phyloP scores from a whole-genome alignment of 139 green algal species.

The Nannochloris sp. region DNA sequence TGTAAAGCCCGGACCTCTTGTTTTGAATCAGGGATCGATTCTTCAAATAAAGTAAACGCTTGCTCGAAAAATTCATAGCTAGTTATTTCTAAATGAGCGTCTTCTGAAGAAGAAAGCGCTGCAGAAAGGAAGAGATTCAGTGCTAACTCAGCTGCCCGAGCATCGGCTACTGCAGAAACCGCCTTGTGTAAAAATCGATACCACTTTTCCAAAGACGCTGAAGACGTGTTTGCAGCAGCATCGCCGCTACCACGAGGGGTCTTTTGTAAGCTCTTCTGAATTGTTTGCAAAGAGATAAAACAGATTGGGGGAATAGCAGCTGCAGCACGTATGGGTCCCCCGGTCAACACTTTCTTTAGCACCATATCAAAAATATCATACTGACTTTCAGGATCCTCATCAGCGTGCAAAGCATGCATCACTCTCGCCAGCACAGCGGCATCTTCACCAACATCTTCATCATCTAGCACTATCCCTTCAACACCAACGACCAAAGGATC shows the following conservation, averaged over 20 bases:
- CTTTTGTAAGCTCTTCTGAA: background rate
- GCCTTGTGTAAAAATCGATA: conserved; percentile 38
- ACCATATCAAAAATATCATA: conserved; percentile 60
- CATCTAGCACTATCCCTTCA: conserved; percentile 45
- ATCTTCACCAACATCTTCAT: conserved; percentile 83
- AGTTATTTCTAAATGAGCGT: conserved; percentile 69
- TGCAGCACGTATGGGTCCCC: background rate
- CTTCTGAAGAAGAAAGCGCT: conserved; percentile 52
- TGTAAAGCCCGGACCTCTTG: conserved; percentile 67
- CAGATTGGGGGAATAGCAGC: background rate
- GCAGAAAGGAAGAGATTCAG: conserved; percentile 68
- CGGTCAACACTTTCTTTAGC: conserved; percentile 35
- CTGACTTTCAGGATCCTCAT: conserved; percentile 48
- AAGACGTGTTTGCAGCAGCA: conserved; percentile 4
- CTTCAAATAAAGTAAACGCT: conserved; percentile 89
- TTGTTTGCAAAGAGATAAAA: background rate
- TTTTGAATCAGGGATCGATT: conserved; percentile 71
- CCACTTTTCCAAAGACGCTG: background rate
- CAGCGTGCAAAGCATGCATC: conserved; percentile 66
- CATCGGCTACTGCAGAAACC: conserved; percentile 20
- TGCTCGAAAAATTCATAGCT: conserved; percentile 92
- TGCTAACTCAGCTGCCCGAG: conserved; percentile 44
- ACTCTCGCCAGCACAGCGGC: conserved; percentile 81
- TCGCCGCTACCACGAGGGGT: background rate
- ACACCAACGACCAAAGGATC: conserved; percentile 52